Percentiles rank a stretch among this genome's conserved stretches.
Evolutionary conservation across 225 moss, liverwort and hornwort genomes (phyloP).

Genomic region (Asterella californica): DNA sequence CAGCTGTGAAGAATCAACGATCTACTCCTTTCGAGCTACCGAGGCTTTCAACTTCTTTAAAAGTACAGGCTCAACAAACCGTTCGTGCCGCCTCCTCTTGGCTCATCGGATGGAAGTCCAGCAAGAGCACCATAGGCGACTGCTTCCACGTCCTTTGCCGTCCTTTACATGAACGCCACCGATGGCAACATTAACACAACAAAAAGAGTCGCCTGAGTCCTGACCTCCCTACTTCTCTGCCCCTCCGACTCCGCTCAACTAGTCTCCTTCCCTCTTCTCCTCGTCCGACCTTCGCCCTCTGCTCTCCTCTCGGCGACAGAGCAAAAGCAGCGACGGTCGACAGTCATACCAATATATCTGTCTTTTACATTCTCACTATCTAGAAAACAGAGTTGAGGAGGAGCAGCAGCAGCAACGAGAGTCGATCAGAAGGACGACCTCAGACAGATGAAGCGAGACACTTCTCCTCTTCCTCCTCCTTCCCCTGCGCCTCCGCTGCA

Average conservation of each 20-base stretch:
- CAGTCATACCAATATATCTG: not conserved
- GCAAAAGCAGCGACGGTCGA: not conserved
- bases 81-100: not conserved
- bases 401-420: not conserved
- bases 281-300: not conserved
- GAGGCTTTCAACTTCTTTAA: not conserved
- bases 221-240: not conserved
- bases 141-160: not conserved
- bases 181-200: not conserved
- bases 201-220: not conserved
- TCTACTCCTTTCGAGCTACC: slow-evolving; percentile 1
- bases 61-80: not conserved
- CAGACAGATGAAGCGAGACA: too few species aligned
- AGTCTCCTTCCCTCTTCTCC: not conserved
- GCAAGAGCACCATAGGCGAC: not conserved
- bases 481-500: too few species aligned
- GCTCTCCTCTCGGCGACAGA: not conserved
- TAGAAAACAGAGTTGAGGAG: not conserved
- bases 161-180: not conserved
- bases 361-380: not conserved
- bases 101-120: not conserved
- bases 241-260: not conserved
- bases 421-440: not conserved
- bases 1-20: not conserved
- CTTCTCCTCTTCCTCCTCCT: too few species aligned